phyloP scores from a whole-genome alignment of 768 basidiomycete genomes.

The Naganishia vishniacii region DNA sequence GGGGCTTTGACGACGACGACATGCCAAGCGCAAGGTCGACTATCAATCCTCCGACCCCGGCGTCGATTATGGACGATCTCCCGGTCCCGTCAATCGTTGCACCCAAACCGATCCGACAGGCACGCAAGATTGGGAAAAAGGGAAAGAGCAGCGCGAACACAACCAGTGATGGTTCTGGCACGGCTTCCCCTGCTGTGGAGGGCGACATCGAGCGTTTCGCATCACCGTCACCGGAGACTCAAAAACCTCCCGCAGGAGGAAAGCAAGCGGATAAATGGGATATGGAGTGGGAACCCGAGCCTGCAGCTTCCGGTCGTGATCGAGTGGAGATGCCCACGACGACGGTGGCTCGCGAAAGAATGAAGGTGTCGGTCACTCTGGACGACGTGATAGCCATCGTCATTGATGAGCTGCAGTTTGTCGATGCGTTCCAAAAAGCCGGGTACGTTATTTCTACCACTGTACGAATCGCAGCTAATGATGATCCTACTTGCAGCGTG shows the following conservation, averaged over 20 bases:
- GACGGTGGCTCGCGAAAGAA: neutral
- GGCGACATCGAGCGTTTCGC: neutral
- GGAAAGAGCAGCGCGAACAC: neutral
- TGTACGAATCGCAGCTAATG: neutral
- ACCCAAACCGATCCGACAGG: constrained; percentile 27
- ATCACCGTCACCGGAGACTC: neutral
- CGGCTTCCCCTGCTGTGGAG: neutral
- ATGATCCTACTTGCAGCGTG: constrained; percentile 2
- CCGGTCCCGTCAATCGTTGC: neutral
- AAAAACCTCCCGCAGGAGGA: neutral
- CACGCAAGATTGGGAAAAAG: constrained; percentile 28
- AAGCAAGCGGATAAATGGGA: constrained; percentile 4
- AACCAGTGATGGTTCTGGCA: neutral
- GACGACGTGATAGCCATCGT: constrained; percentile 32
- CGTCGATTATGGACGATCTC: neutral
- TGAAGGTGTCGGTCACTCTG: neutral
- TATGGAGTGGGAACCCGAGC: constrained; percentile 14
- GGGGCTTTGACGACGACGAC: constrained; percentile 26
- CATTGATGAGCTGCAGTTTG: constrained; percentile 31
- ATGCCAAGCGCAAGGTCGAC: neutral
- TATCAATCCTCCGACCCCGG: neutral
- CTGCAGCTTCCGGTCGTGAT: neutral
- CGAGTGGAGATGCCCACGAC: neutral
- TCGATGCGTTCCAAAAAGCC: constrained; percentile 57
- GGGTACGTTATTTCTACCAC: constrained; percentile 40